Percentiles rank a stretch among this genome's conserved stretches.
These are phyloP conservation scores for Malus orientalis DNA, from an alignment of 306 rosid species.

Conservation along the genomic window DNA sequence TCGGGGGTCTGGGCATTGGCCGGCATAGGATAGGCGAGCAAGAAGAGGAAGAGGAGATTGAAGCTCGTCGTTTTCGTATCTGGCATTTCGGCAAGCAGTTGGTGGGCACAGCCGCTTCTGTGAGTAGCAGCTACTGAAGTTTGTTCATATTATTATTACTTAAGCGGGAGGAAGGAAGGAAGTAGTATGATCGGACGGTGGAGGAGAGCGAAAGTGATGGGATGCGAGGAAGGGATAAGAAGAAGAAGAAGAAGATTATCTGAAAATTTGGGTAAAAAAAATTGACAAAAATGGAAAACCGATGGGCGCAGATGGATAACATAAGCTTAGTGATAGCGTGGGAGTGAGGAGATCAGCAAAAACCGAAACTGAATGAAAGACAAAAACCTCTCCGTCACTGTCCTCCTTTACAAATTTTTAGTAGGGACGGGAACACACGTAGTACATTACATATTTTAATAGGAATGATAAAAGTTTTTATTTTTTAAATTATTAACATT, in stretches of 20 bases:
- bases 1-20: slow-evolving; percentile 34
- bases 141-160: not conserved
- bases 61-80: not conserved
- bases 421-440: too few relatives aligned
- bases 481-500: too few relatives aligned
- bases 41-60: not conserved
- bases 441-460: too few relatives aligned
- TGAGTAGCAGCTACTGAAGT: not conserved
- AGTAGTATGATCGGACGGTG: not conserved
- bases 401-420: too few relatives aligned
- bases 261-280: not conserved
- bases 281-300: too few relatives aligned
- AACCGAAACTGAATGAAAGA: too few relatives aligned
- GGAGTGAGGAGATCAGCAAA: too few relatives aligned
- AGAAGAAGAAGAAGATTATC: not conserved
- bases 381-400: too few relatives aligned
- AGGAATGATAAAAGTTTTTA: rapidly evolving
- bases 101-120: not conserved
- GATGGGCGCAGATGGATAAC: too few relatives aligned
- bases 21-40: not conserved
- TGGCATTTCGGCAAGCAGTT: not conserved
- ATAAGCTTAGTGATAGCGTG: too few relatives aligned
- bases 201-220: not conserved
- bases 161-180: not conserved
- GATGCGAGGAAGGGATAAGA: not conserved